Conservation (phyloP, 345 rosid genomes). For the Eucalyptus urophylla region DNA sequence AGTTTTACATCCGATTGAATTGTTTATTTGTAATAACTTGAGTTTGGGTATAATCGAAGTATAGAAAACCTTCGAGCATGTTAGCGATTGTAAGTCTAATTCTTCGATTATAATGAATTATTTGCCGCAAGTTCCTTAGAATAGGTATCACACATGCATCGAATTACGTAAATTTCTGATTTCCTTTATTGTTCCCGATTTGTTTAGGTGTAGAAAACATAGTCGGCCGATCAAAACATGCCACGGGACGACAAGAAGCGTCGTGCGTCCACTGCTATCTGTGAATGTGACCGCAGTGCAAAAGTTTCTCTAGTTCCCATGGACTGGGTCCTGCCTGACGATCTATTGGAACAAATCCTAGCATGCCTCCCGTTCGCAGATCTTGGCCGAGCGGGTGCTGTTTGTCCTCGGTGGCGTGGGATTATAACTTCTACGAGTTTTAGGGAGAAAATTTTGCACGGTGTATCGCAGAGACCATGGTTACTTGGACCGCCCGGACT, state of each 20-base stretch:
- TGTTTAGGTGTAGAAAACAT: no score
- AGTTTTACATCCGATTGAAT: neutral
- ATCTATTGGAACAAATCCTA: slow-evolving; percentile 64
- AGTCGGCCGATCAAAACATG: slow-evolving; percentile 22
- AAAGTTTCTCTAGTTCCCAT: slow-evolving; percentile 44
- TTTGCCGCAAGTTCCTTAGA: rapidly evolving
- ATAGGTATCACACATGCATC: rapidly evolving
- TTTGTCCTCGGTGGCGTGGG: slow-evolving; percentile 78
- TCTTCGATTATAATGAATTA: rapidly evolving
- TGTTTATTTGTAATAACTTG: neutral
- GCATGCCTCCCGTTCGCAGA: slow-evolving; percentile 69
- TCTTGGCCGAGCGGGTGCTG: slow-evolving; percentile 73
- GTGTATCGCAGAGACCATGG: slow-evolving; percentile 62
- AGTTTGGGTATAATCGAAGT: neutral
- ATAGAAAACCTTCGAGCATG: neutral
- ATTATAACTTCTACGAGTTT: slow-evolving; percentile 62
- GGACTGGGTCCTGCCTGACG: slow-evolving; percentile 65
- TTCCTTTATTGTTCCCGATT: no score
- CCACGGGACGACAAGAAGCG: slow-evolving; percentile 30
- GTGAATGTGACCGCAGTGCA: slow-evolving; percentile 15
- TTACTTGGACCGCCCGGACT: slow-evolving; percentile 60
- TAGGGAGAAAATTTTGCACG: slow-evolving; percentile 33
- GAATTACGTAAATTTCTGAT: no score
- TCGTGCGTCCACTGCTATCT: neutral
- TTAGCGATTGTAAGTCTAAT: neutral